Evolutionary conservation across 2,329 filamentous ascomycete species (phyloP).

Genomic region (Atkinsonella hypoxylon): DNA sequence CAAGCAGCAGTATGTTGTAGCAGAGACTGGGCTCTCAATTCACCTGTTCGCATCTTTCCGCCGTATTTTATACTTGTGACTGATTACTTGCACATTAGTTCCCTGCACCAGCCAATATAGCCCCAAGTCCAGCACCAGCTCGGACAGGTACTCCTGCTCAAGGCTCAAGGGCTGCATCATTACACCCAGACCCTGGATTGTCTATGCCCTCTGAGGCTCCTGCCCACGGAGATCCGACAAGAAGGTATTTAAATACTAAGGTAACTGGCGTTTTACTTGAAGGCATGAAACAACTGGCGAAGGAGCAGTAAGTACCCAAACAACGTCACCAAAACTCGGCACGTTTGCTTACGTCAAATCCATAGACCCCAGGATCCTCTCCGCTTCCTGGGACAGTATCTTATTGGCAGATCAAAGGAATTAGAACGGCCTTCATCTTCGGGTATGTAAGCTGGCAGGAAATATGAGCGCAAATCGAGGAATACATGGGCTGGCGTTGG

Average conservation of each 20-base stretch:
- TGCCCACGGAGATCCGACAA: constrained; percentile 54
- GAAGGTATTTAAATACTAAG: constrained; percentile 60
- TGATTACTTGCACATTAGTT: constrained; percentile 14
- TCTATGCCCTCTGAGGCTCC: constrained; percentile 48
- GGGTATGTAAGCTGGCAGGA: background rate
- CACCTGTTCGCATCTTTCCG: background rate
- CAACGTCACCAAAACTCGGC: background rate
- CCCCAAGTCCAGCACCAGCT: constrained; percentile 29
- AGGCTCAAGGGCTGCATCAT: constrained; percentile 43
- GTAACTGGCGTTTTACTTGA: constrained; percentile 57
- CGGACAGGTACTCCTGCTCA: constrained; percentile 38
- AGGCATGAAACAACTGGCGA: constrained; percentile 62
- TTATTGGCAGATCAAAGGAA: constrained; percentile 56
- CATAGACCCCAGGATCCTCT: constrained; percentile 54
- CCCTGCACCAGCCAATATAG: constrained; percentile 23
- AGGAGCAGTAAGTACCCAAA: constrained; percentile 50
- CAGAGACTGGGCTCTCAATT: too few species aligned
- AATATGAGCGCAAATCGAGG: background rate
- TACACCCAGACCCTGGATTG: constrained; percentile 39
- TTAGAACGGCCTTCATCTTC: constrained; percentile 31
- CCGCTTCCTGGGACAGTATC: constrained; percentile 55
- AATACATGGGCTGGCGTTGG: constrained; percentile 6
- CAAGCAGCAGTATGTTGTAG: constrained; percentile 25
- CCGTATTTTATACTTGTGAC: background rate
- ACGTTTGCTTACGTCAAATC: background rate